Evolutionary conservation across 2,329 filamentous ascomycete species (phyloP).

Genomic region (Fusarium staphyleae): DNA sequence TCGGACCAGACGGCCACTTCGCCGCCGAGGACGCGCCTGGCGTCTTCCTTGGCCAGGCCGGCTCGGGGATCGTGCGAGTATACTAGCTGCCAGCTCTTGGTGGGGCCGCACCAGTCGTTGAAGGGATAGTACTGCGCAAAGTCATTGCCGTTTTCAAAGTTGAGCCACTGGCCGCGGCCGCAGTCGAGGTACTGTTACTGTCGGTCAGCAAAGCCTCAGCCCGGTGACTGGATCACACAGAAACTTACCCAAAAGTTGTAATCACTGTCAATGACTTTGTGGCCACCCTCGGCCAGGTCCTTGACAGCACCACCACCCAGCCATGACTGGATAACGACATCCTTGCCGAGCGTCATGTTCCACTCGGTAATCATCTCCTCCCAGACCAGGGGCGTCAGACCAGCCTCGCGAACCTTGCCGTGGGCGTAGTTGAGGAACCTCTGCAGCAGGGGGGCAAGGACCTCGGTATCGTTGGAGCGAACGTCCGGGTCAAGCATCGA

Average conservation of each 20-base stretch:
- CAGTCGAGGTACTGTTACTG: constrained; percentile 76
- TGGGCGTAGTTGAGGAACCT: constrained; percentile 77
- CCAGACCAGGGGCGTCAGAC: constrained; percentile 81
- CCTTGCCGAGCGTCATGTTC: constrained; percentile 74
- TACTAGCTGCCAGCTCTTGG: constrained; percentile 81
- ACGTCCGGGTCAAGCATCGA: constrained; percentile 75
- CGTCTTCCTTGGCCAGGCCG: constrained; percentile 66
- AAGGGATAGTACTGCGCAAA: constrained; percentile 70
- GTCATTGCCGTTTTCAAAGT: constrained; percentile 66
- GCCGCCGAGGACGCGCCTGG: constrained; percentile 77
- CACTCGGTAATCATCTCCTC: constrained; percentile 84
- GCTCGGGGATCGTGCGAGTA: constrained; percentile 80
- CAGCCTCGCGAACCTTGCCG: constrained; percentile 65
- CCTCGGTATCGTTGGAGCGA: constrained; percentile 65
- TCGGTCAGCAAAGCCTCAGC: constrained; percentile 28
- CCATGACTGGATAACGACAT: constrained; percentile 84
- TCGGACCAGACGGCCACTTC: constrained; percentile 86
- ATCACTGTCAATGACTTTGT: constrained; percentile 77
- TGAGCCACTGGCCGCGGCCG: constrained; percentile 80
- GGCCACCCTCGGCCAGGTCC: constrained; percentile 65
- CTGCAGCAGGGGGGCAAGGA: constrained; percentile 79
- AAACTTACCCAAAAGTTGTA: constrained; percentile 77
- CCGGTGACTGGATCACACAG: not conserved
- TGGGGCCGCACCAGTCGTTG: constrained; percentile 80
- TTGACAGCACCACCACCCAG: constrained; percentile 68